phyloP scores from a whole-genome alignment of 108 stramenopile genomes.

The Conticribra guillardii region DNA sequence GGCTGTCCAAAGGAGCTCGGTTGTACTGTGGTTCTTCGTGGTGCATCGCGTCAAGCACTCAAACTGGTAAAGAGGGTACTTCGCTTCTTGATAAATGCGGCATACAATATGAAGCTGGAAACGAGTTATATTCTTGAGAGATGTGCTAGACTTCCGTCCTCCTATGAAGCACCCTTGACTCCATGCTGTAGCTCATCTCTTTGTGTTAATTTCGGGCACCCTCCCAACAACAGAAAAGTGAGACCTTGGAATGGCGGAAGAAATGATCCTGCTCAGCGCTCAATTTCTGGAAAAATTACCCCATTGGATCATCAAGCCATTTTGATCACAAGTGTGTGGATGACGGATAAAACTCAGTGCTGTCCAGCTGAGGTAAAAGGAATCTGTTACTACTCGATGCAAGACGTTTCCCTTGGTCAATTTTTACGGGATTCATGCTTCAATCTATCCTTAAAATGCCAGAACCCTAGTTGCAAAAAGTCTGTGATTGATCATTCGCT shows the following conservation, averaged over 20 bases:
- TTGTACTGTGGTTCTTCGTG: conserved; percentile 90
- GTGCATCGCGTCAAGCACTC: conserved; percentile 76
- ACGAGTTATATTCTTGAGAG: conserved; percentile 89
- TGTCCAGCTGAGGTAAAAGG: conserved; percentile 93
- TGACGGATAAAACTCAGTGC: conserved; percentile 93
- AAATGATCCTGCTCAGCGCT: conserved; percentile 65
- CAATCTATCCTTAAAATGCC: conserved; percentile 91
- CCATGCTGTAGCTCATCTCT: conserved; percentile 72
- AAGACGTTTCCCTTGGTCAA: conserved; percentile 93
- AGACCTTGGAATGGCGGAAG: conserved; percentile 87
- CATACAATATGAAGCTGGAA: conserved; percentile 96
- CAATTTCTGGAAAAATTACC: conserved; percentile 71
- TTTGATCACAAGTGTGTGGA: conserved; percentile 94
- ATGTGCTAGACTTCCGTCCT: conserved; percentile 67
- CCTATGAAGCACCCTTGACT: conserved; percentile 45
- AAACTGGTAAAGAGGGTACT: conserved; percentile 90
- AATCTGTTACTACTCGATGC: conserved; percentile 91
- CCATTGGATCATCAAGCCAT: conserved; percentile 92
- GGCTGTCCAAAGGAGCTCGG: conserved; percentile 92
- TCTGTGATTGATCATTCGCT: conserved; percentile 91
- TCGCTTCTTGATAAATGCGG: conserved; percentile 81
- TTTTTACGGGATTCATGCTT: conserved; percentile 95
- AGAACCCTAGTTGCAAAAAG: conserved; percentile 92
- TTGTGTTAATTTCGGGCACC: conserved; percentile 80
- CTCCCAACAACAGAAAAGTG: conserved; percentile 67